These are phyloP conservation scores for Magnaporthales sp. DNA, from an alignment of 2,329 filamentous ascomycete species.

Conservation along the genomic window DNA sequence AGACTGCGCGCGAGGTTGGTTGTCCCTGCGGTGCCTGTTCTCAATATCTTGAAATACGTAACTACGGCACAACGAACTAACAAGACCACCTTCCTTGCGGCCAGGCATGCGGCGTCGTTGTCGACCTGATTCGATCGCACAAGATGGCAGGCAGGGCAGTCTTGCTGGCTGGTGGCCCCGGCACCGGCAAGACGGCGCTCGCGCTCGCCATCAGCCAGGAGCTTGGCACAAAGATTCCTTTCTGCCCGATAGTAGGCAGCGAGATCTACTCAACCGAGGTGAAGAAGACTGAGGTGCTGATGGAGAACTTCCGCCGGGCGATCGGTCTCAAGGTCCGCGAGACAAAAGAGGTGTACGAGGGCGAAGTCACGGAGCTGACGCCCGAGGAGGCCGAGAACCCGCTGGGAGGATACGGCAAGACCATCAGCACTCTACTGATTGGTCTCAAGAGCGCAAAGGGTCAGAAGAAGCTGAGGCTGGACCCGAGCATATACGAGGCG, in stretches of 20 bases:
- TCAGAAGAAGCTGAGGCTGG: slow-evolving; percentile 93
- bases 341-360: slow-evolving; percentile 98
- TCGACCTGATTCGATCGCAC: slow-evolving; percentile 90
- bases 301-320: slow-evolving; percentile 97
- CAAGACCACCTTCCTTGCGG: slow-evolving; percentile 6
- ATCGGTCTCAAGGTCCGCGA: slow-evolving; percentile 96
- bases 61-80: not conserved
- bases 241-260: slow-evolving; percentile 95
- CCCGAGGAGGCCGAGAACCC: slow-evolving; percentile 98
- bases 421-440: slow-evolving; percentile 91
- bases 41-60: not conserved
- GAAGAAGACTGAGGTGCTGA: slow-evolving; percentile 98
- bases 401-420: slow-evolving; percentile 91
- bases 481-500: slow-evolving; percentile 97
- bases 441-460: slow-evolving; percentile 92
- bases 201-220: slow-evolving; percentile 95
- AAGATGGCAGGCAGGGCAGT: slow-evolving; percentile 97
- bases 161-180: slow-evolving; percentile 85
- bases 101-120: slow-evolving; percentile 87
- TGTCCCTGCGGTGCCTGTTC: not conserved
- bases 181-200: slow-evolving; percentile 94
- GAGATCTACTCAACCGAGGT: slow-evolving; percentile 97
- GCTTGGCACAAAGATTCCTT: slow-evolving; percentile 94
- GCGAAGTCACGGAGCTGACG: slow-evolving; percentile 94
- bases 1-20: slow-evolving; percentile 72